Evolutionary conservation across 1,284 basidiomycete genomes (phyloP).

Genomic region (Phellopilus nigrolimitatus): DNA sequence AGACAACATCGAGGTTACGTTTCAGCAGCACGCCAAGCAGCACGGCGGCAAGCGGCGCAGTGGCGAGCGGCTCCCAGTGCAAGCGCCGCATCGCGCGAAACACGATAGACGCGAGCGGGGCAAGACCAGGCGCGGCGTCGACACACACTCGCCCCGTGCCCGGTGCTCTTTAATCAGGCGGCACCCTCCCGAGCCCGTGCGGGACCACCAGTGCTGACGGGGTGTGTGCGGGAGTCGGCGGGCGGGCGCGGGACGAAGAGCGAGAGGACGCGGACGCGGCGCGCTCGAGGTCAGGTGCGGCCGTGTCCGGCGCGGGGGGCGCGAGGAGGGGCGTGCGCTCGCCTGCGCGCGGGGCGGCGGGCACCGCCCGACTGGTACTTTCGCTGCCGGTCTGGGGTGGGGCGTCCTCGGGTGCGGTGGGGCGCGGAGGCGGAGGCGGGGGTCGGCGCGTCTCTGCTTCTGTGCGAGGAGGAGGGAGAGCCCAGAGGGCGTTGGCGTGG

Average conservation of each 20-base stretch:
- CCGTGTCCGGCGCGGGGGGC: neutral
- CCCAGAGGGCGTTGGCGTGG: conserved; percentile 35
- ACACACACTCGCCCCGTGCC: neutral
- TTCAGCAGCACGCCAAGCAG: conserved; percentile 86
- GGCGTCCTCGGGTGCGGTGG: neutral
- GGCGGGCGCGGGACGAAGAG: neutral
- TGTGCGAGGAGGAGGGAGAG: conserved; percentile 38
- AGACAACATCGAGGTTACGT: conserved; percentile 90
- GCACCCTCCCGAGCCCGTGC: too few relatives aligned
- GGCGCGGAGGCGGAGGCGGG: conserved; percentile 3
- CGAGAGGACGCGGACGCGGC: conserved; percentile 6
- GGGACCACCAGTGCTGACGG: too few relatives aligned
- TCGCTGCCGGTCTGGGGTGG: too few relatives aligned
- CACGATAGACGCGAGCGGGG: neutral
- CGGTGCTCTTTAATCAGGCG: neutral
- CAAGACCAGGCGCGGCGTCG: too few relatives aligned
- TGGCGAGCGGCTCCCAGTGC: neutral
- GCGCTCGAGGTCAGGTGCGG: conserved; percentile 10
- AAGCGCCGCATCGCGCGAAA: neutral
- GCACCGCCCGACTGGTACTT: too few relatives aligned
- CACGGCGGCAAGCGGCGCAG: conserved; percentile 67
- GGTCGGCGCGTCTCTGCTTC: conserved; percentile 21
- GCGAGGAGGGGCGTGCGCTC: conserved; percentile 7
- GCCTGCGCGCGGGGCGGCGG: too few relatives aligned
- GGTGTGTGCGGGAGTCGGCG: too few relatives aligned